phyloP scores from a whole-genome alignment of 2,329 filamentous ascomycete genomes.

The Botrytis squamosa region DNA sequence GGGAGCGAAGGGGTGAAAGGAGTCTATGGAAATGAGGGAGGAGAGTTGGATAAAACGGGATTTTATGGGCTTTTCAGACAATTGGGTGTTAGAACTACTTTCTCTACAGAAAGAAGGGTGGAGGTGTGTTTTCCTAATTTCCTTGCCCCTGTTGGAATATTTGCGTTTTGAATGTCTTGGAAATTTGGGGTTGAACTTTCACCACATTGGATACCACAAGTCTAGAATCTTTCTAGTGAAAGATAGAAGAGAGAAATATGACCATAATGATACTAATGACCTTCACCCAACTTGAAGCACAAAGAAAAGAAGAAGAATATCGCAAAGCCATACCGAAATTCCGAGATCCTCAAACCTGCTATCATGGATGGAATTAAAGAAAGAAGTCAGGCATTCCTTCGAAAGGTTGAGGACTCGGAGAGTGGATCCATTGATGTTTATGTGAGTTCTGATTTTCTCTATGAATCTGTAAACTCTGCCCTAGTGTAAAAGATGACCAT shows the following conservation, averaged over 20 bases:
- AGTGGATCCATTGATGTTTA: slow-evolving; percentile 58
- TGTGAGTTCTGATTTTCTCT: slow-evolving; percentile 41
- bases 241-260: background rate
- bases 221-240: background rate
- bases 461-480: too few species aligned
- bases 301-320: slow-evolving; percentile 61
- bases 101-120: slow-evolving; percentile 39
- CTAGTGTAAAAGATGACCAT: background rate
- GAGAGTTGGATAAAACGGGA: slow-evolving; percentile 54
- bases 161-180: background rate
- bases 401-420: slow-evolving; percentile 49
- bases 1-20: slow-evolving; percentile 57
- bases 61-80: slow-evolving; percentile 62
- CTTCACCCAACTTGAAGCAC: slow-evolving; percentile 46
- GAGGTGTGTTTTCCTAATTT: slow-evolving; percentile 26
- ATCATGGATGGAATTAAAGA: slow-evolving; percentile 58
- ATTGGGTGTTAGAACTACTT: slow-evolving; percentile 45
- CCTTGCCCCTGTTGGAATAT: background rate
- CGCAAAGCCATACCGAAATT: slow-evolving; percentile 67
- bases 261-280: background rate
- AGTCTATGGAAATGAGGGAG: slow-evolving; percentile 51
- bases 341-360: slow-evolving; percentile 58
- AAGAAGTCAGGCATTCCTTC: slow-evolving; percentile 55
- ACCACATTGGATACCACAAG: background rate
- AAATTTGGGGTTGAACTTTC: background rate